phyloP scores from a whole-genome alignment of 75 land plant genomes.

The Cryptomeria japonica region DNA sequence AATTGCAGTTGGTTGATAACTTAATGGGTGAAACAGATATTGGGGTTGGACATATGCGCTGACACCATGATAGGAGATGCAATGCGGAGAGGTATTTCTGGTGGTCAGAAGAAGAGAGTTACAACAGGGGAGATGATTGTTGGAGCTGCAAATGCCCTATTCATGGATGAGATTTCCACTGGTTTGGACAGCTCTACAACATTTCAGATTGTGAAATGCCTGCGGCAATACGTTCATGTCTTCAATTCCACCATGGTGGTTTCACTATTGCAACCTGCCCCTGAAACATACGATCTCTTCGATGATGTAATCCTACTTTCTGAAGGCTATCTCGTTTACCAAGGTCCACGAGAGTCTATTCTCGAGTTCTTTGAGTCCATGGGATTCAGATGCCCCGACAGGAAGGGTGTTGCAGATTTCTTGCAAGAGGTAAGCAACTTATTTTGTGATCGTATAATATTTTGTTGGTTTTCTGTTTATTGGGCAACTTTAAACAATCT shows the following conservation, averaged over 20 bases:
- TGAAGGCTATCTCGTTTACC: constrained; percentile 75
- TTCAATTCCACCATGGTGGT: constrained; percentile 65
- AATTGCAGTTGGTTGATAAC: background rate
- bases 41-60: constrained; percentile 77
- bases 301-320: constrained; percentile 81
- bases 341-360: constrained; percentile 64
- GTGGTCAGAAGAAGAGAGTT: constrained; percentile 86
- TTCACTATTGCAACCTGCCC: constrained; percentile 88
- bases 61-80: constrained; percentile 81
- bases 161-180: constrained; percentile 93
- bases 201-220: constrained; percentile 64
- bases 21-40: constrained; percentile 29
- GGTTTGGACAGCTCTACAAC: constrained; percentile 89
- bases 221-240: constrained; percentile 54
- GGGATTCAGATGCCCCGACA: constrained; percentile 80
- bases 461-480: background rate
- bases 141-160: constrained; percentile 66
- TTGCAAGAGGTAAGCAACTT: constrained; percentile 71
- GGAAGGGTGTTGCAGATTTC: constrained; percentile 86
- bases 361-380: constrained; percentile 69
- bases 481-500: too few species aligned
- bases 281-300: constrained; percentile 82
- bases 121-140: constrained; percentile 83
- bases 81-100: constrained; percentile 86
- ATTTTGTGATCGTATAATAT: background rate